These are phyloP conservation scores for Volvox carteri DNA, from an alignment of 163 green algal species.

Conservation along the genomic window DNA sequence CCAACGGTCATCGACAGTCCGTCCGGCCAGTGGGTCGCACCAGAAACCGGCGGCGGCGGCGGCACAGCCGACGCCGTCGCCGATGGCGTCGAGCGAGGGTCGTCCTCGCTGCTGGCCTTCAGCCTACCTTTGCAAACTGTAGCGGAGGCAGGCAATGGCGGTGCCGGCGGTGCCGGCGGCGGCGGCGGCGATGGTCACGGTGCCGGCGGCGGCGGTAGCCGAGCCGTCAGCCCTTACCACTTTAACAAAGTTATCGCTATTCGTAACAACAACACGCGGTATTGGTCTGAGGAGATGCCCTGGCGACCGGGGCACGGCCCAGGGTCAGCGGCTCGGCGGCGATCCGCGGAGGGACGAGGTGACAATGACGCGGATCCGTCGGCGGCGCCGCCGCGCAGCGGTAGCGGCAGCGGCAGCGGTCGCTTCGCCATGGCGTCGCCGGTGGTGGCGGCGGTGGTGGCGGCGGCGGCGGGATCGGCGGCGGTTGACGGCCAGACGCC, in stretches of 20 bases:
- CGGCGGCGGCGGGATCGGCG: background rate
- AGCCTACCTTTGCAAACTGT: background rate
- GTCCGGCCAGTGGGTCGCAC: background rate
- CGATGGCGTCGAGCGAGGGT: background rate
- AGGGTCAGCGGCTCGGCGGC: background rate
- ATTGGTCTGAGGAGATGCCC: background rate
- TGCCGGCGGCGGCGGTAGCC: background rate
- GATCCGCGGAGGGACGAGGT: background rate
- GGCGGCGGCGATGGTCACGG: background rate
- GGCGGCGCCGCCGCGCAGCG: background rate
- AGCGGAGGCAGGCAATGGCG: background rate
- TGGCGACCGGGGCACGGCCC: slow-evolving; percentile 7
- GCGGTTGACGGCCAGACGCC: background rate
- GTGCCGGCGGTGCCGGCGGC: background rate
- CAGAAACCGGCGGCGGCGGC: background rate
- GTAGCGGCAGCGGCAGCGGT: background rate
- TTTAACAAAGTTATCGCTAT: slow-evolving; percentile 13
- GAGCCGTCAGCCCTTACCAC: slow-evolving; percentile 1
- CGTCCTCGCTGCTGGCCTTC: slow-evolving; percentile 45
- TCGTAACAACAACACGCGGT: slow-evolving; percentile 6
- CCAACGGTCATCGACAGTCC: background rate
- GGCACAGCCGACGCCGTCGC: background rate
- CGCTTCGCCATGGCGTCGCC: background rate
- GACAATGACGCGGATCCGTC: background rate
- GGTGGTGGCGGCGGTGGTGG: background rate